Conservation (phyloP, 345 rosid genomes). For the Euphorbia lathyris region DNA sequence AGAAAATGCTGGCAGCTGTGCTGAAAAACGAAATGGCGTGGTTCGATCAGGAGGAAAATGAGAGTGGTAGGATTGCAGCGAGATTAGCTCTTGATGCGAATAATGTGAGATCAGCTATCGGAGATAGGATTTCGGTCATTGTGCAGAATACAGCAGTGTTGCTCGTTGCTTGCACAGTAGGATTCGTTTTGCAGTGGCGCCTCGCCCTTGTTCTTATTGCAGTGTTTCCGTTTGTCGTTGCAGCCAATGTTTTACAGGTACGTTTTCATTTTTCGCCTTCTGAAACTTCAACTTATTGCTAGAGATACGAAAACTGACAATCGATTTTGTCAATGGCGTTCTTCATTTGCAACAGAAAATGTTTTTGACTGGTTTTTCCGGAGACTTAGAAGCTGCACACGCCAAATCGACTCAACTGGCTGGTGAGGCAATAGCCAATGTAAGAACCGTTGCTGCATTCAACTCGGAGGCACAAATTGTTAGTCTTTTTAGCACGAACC, state of each 20-base stretch:
- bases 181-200: constrained; percentile 97
- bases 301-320: neutral
- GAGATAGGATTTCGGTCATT: constrained; percentile 90
- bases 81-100: constrained; percentile 94
- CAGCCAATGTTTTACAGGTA: constrained; percentile 98
- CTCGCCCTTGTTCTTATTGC: constrained; percentile 94
- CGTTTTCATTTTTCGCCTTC: constrained; percentile 1
- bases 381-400: constrained; percentile 90
- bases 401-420: constrained; percentile 95
- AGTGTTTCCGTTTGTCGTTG: constrained; percentile 95
- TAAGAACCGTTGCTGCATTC: constrained; percentile 95
- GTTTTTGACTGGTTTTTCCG: constrained; percentile 97
- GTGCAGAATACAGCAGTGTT: constrained; percentile 93
- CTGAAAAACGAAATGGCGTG: constrained; percentile 96
- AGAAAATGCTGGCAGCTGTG: constrained; percentile 83
- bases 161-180: constrained; percentile 97
- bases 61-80: constrained; percentile 87
- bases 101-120: constrained; percentile 96
- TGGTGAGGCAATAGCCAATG: constrained; percentile 94
- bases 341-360: constrained; percentile 62
- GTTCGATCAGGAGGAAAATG: constrained; percentile 98
- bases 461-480: constrained; percentile 89
- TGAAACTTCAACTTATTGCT: neutral
- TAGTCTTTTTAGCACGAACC: constrained; percentile 72
- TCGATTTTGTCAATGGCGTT: neutral